Evolutionary conservation across 768 basidiomycete genomes (phyloP), one percentile per base, ranked within the genome.

Genomic region (Russula lepida): DNA sequence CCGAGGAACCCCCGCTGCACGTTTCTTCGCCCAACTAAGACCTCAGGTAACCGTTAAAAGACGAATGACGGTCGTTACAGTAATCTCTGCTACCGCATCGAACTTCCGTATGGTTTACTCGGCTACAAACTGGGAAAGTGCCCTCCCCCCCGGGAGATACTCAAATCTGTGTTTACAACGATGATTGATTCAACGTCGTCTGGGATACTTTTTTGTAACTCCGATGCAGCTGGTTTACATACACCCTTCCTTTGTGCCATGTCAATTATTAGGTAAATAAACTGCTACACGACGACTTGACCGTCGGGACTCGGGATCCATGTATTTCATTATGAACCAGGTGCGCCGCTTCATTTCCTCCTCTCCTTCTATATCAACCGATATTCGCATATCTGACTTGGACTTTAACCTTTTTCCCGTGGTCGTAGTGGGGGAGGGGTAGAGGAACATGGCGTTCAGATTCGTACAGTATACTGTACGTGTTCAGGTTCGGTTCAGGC

Each of bases 221-320:
- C 52, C 52, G 43, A 44, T 15, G 50, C 37, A 39, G 52, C 25
- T 6, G 8, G n/a, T n/a, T 44, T 21, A 21, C 9, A 8, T 35
- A 35, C 35, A 35, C 1, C 6, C 35, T 37, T 37, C 35, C 43
- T 9, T 41, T 41, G 33, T 35, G 23, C 47, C 25, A 9, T 43
- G 53, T 54, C 37, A 54, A 54, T 43, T 54, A 54, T 54, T 54
- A 54, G 41, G 53, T 54, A 39, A 53, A 43, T n/a, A 44, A n/a
- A 1, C 32, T 4, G 15, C 13, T 37, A 6, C 35, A 37, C 35
- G 15, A 37, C 30, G 9, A 28, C 28, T 54, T 41, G 27, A 41
- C 53, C 53, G 35, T 53, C 35, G 35, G 35, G 41, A n/a, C 33
- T n/a, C n/a, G n/a, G n/a, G n/a, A n/a, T n/a, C n/a, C n/a, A n/a